Conservation (phyloP, 371 early-diverging fungal genomes). For the Saksenaea vasiformis region DNA sequence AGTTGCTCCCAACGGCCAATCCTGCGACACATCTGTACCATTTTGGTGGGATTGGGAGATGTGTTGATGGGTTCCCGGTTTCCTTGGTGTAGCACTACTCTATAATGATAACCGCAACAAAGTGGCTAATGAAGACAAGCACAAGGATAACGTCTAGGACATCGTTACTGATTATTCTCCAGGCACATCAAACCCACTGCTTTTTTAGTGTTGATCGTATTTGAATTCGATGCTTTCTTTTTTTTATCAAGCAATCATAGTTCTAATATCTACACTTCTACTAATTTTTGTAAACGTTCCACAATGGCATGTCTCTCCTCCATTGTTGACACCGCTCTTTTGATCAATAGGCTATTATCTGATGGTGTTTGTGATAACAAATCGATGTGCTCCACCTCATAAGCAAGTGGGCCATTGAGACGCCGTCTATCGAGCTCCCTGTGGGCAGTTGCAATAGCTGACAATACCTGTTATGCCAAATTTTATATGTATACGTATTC, state of each 20-base stretch:
- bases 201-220: background rate
- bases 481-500: background rate
- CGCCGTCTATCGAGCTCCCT: background rate
- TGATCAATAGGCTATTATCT: background rate
- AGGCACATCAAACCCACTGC: background rate
- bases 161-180: background rate
- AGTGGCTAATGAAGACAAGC: too few species aligned
- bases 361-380: background rate
- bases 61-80: too few species aligned
- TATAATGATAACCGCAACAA: too few species aligned
- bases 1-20: too few species aligned
- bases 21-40: too few species aligned
- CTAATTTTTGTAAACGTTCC: background rate
- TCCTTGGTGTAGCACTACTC: too few species aligned
- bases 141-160: too few species aligned
- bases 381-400: background rate
- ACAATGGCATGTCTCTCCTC: background rate
- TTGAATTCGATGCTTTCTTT: too few species aligned
- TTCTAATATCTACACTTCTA: background rate
- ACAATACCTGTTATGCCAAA: constrained; percentile 5
- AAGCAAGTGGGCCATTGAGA: background rate
- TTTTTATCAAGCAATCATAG: too few species aligned
- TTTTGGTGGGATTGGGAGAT: too few species aligned
- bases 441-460: constrained; percentile 7
- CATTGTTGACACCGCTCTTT: background rate